Evolutionary conservation across 345 rosid genomes (phyloP).

Genomic region (Euphorbia tirucalli): DNA sequence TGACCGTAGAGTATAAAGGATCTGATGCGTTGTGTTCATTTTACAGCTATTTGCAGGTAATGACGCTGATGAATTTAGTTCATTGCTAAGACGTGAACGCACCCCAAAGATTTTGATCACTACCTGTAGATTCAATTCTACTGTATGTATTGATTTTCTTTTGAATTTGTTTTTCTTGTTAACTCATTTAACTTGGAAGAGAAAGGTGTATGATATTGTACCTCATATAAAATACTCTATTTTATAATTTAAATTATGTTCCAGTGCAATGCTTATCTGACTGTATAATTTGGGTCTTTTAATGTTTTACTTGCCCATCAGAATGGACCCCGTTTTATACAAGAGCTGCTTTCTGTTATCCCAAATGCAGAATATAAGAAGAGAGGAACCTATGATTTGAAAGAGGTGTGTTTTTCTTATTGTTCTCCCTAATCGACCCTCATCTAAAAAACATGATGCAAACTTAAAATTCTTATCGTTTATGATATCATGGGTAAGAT

Average conservation of each 20-base stretch:
- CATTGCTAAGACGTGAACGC: slow-evolving; percentile 51
- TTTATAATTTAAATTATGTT: background rate
- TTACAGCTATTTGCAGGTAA: slow-evolving; percentile 76
- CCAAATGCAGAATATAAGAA: slow-evolving; percentile 77
- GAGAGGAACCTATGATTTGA: slow-evolving; percentile 91
- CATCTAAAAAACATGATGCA: background rate
- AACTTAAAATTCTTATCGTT: background rate
- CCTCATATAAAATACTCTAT: background rate
- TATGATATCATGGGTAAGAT: background rate
- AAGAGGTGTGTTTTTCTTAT: slow-evolving; percentile 51
- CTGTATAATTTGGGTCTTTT: slow-evolving; percentile 2
- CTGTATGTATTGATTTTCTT: slow-evolving; percentile 45
- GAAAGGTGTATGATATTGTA: background rate
- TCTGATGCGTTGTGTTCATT: slow-evolving; percentile 4
- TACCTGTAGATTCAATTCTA: slow-evolving; percentile 88
- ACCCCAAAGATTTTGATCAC: slow-evolving; percentile 76
- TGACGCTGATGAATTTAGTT: slow-evolving; percentile 86
- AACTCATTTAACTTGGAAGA: no score
- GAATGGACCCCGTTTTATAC: slow-evolving; percentile 86
- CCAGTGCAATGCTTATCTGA: background rate
- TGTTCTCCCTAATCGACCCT: background rate
- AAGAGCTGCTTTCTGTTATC: slow-evolving; percentile 70
- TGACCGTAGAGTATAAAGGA: background rate
- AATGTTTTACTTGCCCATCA: slow-evolving; percentile 25
- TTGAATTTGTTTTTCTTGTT: background rate